phyloP scores from a whole-genome alignment of 2,329 filamentous ascomycete species.

The Colletotrichum simmondsii region DNA sequence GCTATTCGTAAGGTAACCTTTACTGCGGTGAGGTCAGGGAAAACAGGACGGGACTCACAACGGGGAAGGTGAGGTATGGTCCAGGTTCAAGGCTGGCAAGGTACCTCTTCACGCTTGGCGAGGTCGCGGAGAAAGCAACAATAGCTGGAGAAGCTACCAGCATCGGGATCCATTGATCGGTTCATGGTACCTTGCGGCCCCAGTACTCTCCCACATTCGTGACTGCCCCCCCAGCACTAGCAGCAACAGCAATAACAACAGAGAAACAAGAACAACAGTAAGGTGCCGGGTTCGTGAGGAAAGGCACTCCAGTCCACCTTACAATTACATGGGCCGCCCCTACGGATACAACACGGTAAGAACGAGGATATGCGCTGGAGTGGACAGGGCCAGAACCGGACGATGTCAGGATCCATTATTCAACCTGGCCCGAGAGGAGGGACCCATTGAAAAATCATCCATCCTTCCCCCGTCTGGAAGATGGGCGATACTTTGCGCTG shows the following conservation, averaged over 20 bases:
- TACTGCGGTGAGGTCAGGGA: slow-evolving; percentile 3
- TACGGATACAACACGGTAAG: slow-evolving; percentile 17
- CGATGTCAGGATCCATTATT: not conserved
- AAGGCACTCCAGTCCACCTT: not conserved
- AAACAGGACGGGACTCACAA: slow-evolving; percentile 3
- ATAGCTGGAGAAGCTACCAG: slow-evolving; percentile 34
- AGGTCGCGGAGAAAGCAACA: slow-evolving; percentile 34
- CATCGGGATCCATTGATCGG: slow-evolving; percentile 8
- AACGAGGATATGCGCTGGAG: slow-evolving; percentile 6
- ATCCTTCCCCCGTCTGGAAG: slow-evolving; percentile 1
- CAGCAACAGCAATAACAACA: not conserved
- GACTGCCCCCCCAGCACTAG: not conserved
- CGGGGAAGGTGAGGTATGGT: slow-evolving; percentile 31
- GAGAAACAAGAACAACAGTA: not conserved
- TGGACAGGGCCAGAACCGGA: slow-evolving; percentile 17
- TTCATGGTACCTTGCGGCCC: slow-evolving; percentile 22
- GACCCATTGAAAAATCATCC: slow-evolving; percentile 15
- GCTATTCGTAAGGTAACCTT: not conserved
- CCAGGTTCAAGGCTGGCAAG: slow-evolving; percentile 6
- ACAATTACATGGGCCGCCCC: not conserved
- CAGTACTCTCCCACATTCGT: not conserved
- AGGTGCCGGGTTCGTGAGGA: not conserved
- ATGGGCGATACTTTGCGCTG: slow-evolving; percentile 13
- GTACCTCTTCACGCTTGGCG: slow-evolving; percentile 20
- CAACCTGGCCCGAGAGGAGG: not conserved